Percentiles rank a stretch among this genome's conserved stretches.
Conservation (phyloP, 106 monocot species). For the Dioscorea dumetorum region DNA sequence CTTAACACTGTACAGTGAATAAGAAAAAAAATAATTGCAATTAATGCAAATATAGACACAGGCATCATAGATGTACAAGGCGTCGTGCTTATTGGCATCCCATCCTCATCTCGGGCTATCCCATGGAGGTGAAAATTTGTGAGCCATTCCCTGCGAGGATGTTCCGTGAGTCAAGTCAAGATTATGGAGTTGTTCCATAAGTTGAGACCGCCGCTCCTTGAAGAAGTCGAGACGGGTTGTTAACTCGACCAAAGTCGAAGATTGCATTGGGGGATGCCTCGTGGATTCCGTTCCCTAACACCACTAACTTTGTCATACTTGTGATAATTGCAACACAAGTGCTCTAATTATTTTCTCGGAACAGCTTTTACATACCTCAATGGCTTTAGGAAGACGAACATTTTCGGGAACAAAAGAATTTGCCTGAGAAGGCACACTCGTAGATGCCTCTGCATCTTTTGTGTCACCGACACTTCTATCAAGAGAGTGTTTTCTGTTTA, state of each 20-base stretch:
- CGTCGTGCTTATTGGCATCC: neutral
- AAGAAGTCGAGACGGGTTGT: constrained; percentile 98
- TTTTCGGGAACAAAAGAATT: constrained; percentile 21
- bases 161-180: constrained; percentile 60
- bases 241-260: constrained; percentile 83
- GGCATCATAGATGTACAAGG: constrained; percentile 22
- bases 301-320: neutral
- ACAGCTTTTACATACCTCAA: constrained; percentile 37
- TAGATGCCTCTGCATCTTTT: constrained; percentile 55
- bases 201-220: constrained; percentile 86
- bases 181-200: constrained; percentile 92
- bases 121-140: constrained; percentile 72
- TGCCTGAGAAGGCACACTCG: constrained; percentile 41
- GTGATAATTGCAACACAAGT: neutral
- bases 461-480: constrained; percentile 45
- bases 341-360: neutral
- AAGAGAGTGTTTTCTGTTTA: constrained; percentile 43
- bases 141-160: constrained; percentile 47
- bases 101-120: constrained; percentile 47
- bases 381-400: constrained; percentile 16
- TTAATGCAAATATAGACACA: neutral
- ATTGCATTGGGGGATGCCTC: constrained; percentile 50
- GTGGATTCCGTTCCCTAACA: constrained; percentile 41
- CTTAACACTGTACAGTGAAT: neutral
- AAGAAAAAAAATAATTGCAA: neutral